Conservation (phyloP, 2,329 filamentous ascomycete species). For the Aspergillus amoenus region DNA sequence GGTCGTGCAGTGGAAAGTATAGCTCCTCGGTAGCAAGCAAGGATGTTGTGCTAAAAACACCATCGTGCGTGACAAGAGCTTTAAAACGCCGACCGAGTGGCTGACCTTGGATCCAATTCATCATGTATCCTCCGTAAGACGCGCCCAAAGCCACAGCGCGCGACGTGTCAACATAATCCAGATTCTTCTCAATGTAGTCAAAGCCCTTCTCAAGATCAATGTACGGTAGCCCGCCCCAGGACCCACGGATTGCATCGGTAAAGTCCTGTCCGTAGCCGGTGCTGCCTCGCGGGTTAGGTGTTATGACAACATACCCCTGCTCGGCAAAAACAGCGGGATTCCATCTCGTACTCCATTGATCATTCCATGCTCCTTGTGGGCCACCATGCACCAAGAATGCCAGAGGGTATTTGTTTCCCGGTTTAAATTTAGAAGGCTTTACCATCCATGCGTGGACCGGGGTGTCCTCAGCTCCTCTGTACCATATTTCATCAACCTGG, state of each 20-base stretch:
- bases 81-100: conserved; percentile 56
- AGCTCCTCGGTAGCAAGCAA: conserved; percentile 53
- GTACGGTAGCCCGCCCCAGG: conserved; percentile 57
- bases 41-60: conserved; percentile 46
- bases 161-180: conserved; percentile 53
- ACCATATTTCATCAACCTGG: conserved; percentile 49
- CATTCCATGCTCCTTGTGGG: conserved; percentile 52
- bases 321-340: conserved; percentile 59
- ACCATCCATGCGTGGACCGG: conserved; percentile 49
- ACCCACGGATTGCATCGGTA: conserved; percentile 51
- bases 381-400: conserved; percentile 57
- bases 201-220: conserved; percentile 57
- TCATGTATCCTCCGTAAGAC: conserved; percentile 61
- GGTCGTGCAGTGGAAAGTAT: conserved; percentile 56
- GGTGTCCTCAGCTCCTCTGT: conserved; percentile 44
- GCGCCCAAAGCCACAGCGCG: conserved; percentile 55
- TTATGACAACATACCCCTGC: conserved; percentile 61
- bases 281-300: conserved; percentile 60
- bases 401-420: conserved; percentile 51
- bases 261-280: conserved; percentile 57
- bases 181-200: conserved; percentile 50
- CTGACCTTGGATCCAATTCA: conserved; percentile 59
- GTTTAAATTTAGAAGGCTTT: conserved; percentile 48
- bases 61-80: conserved; percentile 57
- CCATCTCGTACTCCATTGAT: conserved; percentile 56